These are phyloP conservation scores for Gossypium rotundifolium DNA, from an alignment of 345 rosid species.

Conservation along the genomic window DNA sequence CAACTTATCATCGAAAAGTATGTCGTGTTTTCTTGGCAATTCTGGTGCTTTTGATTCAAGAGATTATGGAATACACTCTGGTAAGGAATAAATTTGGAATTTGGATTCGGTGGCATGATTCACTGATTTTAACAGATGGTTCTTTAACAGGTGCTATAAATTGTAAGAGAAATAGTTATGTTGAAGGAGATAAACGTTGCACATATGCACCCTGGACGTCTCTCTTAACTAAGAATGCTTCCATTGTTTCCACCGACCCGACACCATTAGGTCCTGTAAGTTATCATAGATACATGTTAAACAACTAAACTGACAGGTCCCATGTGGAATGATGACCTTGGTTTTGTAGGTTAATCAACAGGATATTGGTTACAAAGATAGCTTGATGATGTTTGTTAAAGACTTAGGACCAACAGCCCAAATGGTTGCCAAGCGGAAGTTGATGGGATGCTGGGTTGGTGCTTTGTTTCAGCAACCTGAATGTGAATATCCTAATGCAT, in stretches of 20 bases:
- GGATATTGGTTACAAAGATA: conserved; percentile 30
- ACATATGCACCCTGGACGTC: conserved; percentile 31
- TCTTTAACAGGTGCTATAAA: conserved; percentile 22
- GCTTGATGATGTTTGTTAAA: conserved; percentile 39
- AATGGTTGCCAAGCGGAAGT: conserved; percentile 35
- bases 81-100: no score
- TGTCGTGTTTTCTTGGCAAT: neutral
- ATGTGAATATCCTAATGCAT: conserved; percentile 7
- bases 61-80: conserved; percentile 7
- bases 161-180: conserved; percentile 15
- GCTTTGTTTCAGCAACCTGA: conserved; percentile 13
- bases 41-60: conserved; percentile 10
- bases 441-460: conserved; percentile 20
- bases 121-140: conserved; percentile 3
- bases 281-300: neutral
- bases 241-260: conserved; percentile 21
- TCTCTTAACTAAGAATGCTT: conserved; percentile 12
- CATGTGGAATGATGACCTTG: neutral
- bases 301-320: neutral
- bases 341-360: conserved; percentile 32
- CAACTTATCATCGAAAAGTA: conserved; percentile 20
- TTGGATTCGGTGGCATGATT: neutral
- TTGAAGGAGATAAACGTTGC: conserved; percentile 35
- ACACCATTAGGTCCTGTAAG: conserved; percentile 36
- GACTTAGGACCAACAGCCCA: conserved; percentile 48